Evolutionary conservation across 2,329 filamentous ascomycete genomes (phyloP).

Genomic region (Aquanectria penicillioides): DNA sequence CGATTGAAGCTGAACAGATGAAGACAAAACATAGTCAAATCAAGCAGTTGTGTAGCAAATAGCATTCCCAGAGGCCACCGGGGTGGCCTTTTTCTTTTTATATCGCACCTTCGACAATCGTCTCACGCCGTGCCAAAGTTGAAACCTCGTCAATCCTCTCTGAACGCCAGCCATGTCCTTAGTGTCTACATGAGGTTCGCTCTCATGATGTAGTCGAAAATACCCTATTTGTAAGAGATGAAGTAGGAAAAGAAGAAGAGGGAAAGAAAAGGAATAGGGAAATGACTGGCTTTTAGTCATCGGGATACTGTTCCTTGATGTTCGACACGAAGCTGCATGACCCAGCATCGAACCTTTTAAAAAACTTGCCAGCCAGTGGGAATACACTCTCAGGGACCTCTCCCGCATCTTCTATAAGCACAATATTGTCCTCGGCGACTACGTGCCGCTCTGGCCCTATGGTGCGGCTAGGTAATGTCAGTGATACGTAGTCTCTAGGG

Average conservation of each 20-base stretch:
- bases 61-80: background rate
- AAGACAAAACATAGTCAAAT: background rate
- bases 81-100: background rate
- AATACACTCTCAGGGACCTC: constrained; percentile 68
- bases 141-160: background rate
- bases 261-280: background rate
- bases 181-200: background rate
- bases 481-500: background rate
- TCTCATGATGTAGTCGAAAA: background rate
- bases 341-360: constrained; percentile 82
- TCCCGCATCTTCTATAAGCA: constrained; percentile 61
- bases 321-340: constrained; percentile 84
- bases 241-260: background rate
- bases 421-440: constrained; percentile 78
- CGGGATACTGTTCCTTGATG: constrained; percentile 80
- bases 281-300: constrained; percentile 67
- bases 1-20: too few species aligned
- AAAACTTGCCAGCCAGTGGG: constrained; percentile 81
- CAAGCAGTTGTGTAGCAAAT: background rate
- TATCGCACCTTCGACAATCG: background rate
- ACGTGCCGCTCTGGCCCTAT: constrained; percentile 47
- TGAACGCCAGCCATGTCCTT: constrained; percentile 4
- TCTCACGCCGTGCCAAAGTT: constrained; percentile 8
- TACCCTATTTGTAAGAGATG: background rate
- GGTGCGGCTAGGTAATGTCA: constrained; percentile 42